phyloP scores from a whole-genome alignment of 1,139 yeast species.

The Magnusiomyces ingens region DNA sequence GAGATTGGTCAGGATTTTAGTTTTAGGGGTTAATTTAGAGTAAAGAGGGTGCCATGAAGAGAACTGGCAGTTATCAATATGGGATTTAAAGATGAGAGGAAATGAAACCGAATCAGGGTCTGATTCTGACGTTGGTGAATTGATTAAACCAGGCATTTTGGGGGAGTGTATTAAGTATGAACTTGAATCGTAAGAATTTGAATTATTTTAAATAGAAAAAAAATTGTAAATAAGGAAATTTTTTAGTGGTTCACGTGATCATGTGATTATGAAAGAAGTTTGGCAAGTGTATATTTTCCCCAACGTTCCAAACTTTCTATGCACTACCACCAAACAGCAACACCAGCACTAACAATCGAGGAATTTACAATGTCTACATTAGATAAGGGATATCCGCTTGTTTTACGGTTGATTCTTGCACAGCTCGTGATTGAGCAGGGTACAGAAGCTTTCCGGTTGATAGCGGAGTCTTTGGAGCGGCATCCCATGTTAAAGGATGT shows the following conservation, averaged over 20 bases:
- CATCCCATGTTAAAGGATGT: conserved; percentile 30
- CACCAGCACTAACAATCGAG: not conserved
- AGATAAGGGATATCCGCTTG: conserved; percentile 8
- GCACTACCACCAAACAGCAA: not conserved
- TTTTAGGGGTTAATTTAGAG: conserved; percentile 43
- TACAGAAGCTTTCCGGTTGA: conserved; percentile 25
- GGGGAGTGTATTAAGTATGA: not conserved
- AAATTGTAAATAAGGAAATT: too few relatives aligned
- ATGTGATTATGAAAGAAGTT: not conserved
- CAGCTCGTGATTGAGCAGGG: conserved; percentile 34
- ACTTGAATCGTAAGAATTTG: too few relatives aligned
- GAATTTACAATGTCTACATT: not conserved
- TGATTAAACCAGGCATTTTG: not conserved
- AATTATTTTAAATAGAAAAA: too few relatives aligned
- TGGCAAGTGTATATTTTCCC: not conserved
- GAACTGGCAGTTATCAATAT: conserved; percentile 60
- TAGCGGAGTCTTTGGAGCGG: conserved; percentile 26
- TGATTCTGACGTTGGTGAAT: not conserved
- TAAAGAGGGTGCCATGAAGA: conserved; percentile 67
- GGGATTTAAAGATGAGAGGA: conserved; percentile 24
- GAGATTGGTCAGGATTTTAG: conserved; percentile 54
- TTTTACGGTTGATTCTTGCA: conserved; percentile 32
- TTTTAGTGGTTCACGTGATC: not conserved
- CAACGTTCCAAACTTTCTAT: too few relatives aligned
- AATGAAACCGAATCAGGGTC: conserved; percentile 2